These are phyloP conservation scores for Neopestalotiopsis rosae DNA, from an alignment of 2,329 filamentous ascomycete genomes.

Conservation along the genomic window DNA sequence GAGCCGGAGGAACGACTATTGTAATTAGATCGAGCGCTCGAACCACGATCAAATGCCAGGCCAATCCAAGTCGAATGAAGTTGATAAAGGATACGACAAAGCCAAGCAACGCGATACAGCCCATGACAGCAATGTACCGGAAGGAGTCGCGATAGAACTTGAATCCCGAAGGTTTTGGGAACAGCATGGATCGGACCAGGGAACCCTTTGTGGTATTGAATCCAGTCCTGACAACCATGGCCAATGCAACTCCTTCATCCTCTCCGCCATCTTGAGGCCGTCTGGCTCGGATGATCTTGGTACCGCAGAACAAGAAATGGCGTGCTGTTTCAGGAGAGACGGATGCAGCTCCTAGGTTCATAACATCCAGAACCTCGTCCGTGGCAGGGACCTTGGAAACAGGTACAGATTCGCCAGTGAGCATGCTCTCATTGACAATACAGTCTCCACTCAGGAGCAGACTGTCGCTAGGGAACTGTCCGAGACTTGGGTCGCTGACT, in stretches of 20 bases:
- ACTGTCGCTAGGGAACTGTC: slow-evolving; percentile 91
- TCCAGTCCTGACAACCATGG: slow-evolving; percentile 90
- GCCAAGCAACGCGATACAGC: slow-evolving; percentile 79
- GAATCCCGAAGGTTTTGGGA: slow-evolving; percentile 97
- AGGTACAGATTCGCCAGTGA: slow-evolving; percentile 95
- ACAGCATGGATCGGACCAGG: slow-evolving; percentile 95
- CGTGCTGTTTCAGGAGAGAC: slow-evolving; percentile 83
- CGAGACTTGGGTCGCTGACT: slow-evolving; percentile 88
- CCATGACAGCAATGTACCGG: slow-evolving; percentile 98
- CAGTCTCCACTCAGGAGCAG: slow-evolving; percentile 91
- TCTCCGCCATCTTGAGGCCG: slow-evolving; percentile 85
- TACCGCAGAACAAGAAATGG: slow-evolving; percentile 93
- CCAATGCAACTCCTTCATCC: slow-evolving; percentile 88
- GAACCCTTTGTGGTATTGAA: slow-evolving; percentile 98
- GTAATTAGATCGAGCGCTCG: slow-evolving; percentile 94
- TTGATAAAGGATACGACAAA: slow-evolving; percentile 93
- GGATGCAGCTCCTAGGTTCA: slow-evolving; percentile 82
- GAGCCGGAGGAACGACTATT: slow-evolving; percentile 92
- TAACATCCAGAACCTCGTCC: slow-evolving; percentile 75
- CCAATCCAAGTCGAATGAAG: slow-evolving; percentile 82
- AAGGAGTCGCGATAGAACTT: slow-evolving; percentile 99
- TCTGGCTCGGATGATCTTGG: slow-evolving; percentile 90
- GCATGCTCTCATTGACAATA: slow-evolving; percentile 99
- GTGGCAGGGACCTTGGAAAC: slow-evolving; percentile 90
- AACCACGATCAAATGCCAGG: slow-evolving; percentile 90